These are phyloP conservation scores for Pelargonium australe DNA, from an alignment of 441 rosid genomes.

Conservation along the genomic window DNA sequence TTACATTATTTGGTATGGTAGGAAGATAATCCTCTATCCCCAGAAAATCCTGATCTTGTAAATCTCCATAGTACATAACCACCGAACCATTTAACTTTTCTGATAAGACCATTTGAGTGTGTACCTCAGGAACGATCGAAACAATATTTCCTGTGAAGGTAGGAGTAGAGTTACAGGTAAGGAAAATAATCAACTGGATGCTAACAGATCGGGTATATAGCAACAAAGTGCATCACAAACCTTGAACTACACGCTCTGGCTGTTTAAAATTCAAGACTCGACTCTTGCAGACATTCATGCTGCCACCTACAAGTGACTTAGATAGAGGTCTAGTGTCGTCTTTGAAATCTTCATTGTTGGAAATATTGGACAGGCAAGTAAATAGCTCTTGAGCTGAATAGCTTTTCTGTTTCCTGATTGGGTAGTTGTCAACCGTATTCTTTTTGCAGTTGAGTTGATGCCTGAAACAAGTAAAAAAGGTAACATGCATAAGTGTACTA, in stretches of 20 bases:
- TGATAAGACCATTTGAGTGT: conserved; percentile 59
- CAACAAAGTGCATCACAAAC: conserved; percentile 29
- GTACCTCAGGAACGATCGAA: conserved; percentile 36
- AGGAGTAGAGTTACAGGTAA: conserved; percentile 14
- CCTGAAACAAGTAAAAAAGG: conserved; percentile 35
- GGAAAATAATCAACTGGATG: conserved; percentile 15
- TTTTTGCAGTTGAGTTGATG: conserved; percentile 64
- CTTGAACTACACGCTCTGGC: conserved; percentile 57
- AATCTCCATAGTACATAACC: conserved; percentile 75
- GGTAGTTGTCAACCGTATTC: conserved; percentile 51
- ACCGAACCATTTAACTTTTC: conserved; percentile 83
- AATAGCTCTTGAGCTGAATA: conserved; percentile 37
- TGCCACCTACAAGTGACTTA: conserved; percentile 76
- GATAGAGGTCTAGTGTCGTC: conserved; percentile 57
- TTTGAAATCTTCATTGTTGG: conserved; percentile 57
- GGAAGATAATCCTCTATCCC: conserved; percentile 71
- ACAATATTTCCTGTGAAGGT: conserved; percentile 41
- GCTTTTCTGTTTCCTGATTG: conserved; percentile 33
- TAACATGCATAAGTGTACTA: not conserved
- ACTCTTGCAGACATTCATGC: conserved; percentile 66
- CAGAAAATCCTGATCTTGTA: conserved; percentile 64
- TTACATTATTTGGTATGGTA: conserved; percentile 74
- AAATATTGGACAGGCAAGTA: conserved; percentile 34
- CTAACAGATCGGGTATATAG: conserved; percentile 19
- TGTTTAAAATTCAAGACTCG: conserved; percentile 50